Conservation (phyloP, 2,329 filamentous ascomycete species). For the Pleoardoris graminearum region DNA sequence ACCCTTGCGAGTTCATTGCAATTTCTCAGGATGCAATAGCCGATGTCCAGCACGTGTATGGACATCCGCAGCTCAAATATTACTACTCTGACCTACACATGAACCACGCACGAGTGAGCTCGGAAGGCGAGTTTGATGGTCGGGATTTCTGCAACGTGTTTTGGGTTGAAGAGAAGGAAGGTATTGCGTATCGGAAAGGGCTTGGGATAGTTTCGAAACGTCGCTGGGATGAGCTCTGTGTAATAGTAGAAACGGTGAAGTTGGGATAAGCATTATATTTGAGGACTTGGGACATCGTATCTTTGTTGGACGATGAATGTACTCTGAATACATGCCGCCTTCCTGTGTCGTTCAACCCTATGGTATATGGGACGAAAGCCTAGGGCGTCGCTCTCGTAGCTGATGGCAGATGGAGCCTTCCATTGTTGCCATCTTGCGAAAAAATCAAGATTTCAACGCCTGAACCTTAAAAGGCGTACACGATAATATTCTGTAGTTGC, state of each 20-base stretch:
- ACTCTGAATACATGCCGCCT: too few species aligned
- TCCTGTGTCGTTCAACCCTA: too few species aligned
- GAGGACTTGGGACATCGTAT: too few species aligned
- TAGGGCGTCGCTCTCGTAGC: too few species aligned
- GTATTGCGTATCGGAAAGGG: conserved; percentile 2
- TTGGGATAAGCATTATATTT: not conserved
- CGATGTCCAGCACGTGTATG: not conserved
- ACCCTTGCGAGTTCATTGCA: not conserved
- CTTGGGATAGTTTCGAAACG: conserved; percentile 1
- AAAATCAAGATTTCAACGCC: too few species aligned
- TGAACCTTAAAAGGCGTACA: too few species aligned
- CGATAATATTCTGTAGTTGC: too few species aligned
- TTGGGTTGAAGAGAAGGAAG: not conserved
- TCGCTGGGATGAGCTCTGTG: not conserved
- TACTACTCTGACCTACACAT: not conserved
- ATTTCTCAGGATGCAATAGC: not conserved
- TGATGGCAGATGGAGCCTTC: too few species aligned
- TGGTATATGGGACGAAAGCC: too few species aligned
- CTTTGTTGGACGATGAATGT: too few species aligned
- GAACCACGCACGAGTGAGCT: not conserved
- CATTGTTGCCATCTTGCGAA: too few species aligned
- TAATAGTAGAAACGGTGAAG: not conserved
- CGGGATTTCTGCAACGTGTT: conserved; percentile 4
- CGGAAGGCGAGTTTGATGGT: not conserved
- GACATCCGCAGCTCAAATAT: not conserved